Conservation (phyloP, 129 eudicot species). For the Tagetes patula region DNA sequence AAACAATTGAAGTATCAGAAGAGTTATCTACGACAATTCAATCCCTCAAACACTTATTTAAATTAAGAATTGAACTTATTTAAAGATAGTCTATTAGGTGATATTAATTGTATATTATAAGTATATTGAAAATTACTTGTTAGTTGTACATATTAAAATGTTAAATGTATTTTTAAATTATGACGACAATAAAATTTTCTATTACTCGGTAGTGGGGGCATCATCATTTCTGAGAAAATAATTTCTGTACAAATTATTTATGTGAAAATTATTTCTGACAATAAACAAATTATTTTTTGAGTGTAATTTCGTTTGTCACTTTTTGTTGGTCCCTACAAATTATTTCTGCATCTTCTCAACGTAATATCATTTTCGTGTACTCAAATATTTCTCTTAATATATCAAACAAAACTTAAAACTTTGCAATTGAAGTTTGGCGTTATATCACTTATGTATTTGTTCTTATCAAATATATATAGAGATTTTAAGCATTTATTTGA, state of each 20-base stretch:
- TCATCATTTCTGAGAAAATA: background rate
- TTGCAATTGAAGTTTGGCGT: background rate
- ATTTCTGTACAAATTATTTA: conserved; percentile 8
- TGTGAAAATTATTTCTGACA: conserved; percentile 31
- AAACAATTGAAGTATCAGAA: too few relatives aligned
- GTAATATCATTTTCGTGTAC: conserved; percentile 16
- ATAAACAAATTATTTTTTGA: conserved; percentile 22
- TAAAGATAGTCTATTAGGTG: too few relatives aligned
- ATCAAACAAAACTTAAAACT: background rate
- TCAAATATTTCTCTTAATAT: background rate
- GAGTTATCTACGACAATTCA: too few relatives aligned
- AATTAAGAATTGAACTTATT: too few relatives aligned
- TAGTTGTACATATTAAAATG: too few relatives aligned
- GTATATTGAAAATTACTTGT: too few relatives aligned
- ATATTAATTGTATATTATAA: too few relatives aligned
- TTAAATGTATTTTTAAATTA: too few relatives aligned
- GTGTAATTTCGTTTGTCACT: conserved; percentile 26
- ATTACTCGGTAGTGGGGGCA: background rate
- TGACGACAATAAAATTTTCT: too few relatives aligned
- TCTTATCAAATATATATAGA: background rate
- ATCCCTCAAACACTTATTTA: too few relatives aligned
- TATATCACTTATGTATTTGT: background rate
- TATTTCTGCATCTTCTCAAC: conserved; percentile 21
- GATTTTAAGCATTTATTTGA: too few relatives aligned
- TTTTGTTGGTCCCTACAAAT: conserved; percentile 17